These are phyloP conservation scores for Peterozyma xylosa DNA, from an alignment of 805 yeast species.

Conservation along the genomic window DNA sequence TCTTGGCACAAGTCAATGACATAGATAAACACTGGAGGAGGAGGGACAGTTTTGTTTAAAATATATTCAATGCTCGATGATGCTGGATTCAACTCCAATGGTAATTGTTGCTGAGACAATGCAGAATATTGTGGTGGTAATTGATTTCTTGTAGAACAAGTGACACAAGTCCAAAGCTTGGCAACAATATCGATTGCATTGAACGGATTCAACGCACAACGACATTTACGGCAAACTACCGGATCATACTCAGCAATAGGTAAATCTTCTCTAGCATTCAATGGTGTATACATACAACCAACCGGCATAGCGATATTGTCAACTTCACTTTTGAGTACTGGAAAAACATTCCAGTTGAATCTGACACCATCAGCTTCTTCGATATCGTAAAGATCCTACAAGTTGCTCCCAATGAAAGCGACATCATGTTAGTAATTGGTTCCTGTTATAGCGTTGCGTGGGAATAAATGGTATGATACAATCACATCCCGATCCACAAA, in stretches of 20 bases:
- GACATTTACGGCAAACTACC: slow-evolving; percentile 74
- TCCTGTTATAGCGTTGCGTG: too few species aligned
- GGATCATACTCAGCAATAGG: slow-evolving; percentile 84
- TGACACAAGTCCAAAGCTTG: slow-evolving; percentile 78
- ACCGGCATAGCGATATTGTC: slow-evolving; percentile 89
- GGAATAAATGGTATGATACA: too few species aligned
- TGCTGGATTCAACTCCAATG: slow-evolving; percentile 65
- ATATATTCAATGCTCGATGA: slow-evolving; percentile 82
- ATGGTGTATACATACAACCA: slow-evolving; percentile 92
- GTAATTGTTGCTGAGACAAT: slow-evolving; percentile 68
- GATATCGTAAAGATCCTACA: slow-evolving; percentile 44
- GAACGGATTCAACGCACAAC: slow-evolving; percentile 81
- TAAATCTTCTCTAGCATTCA: slow-evolving; percentile 68
- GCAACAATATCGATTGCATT: slow-evolving; percentile 72
- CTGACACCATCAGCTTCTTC: slow-evolving; percentile 61
- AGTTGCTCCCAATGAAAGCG: too few species aligned
- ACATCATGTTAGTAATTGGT: too few species aligned
- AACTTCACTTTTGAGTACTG: slow-evolving; percentile 55
- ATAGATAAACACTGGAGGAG: slow-evolving; percentile 78
- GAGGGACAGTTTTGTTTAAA: slow-evolving; percentile 45
- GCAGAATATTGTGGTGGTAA: slow-evolving; percentile 79
- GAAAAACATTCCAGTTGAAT: slow-evolving; percentile 82
- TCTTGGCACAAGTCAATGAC: slow-evolving; percentile 89
- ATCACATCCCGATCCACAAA: too few species aligned
- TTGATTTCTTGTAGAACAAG: slow-evolving; percentile 72